Evolutionary conservation across 768 basidiomycete genomes (phyloP).

Genomic region (Tulasnella sp.): DNA sequence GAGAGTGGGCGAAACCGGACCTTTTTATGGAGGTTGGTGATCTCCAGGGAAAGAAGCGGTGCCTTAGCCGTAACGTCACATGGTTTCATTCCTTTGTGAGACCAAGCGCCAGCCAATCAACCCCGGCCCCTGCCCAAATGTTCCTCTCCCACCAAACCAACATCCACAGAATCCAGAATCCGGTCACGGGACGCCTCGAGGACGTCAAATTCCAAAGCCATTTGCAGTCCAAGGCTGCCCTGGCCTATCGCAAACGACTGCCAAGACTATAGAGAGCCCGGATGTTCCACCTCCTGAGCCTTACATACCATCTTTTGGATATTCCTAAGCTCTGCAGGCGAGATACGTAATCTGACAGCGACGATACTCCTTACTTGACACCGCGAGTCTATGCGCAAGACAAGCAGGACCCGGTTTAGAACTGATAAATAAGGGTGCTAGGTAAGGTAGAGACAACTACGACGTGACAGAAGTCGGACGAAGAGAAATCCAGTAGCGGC

Average conservation of each 20-base stretch:
- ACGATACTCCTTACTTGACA: too few species aligned
- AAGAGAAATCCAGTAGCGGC: not conserved
- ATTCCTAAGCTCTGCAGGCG: too few species aligned
- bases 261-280: too few species aligned
- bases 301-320: too few species aligned
- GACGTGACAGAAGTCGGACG: not conserved
- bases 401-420: not conserved
- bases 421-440: not conserved
- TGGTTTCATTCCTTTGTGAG: not conserved
- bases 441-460: not conserved
- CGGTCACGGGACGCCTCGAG: not conserved
- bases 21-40: not conserved
- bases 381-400: too few species aligned
- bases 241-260: too few species aligned
- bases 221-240: too few species aligned
- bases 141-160: not conserved
- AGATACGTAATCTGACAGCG: too few species aligned
- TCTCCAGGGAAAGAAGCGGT: not conserved
- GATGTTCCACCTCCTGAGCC: too few species aligned
- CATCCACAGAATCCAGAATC: too few species aligned
- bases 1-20: not conserved
- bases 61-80: not conserved
- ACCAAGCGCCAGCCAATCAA: not conserved
- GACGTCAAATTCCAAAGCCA: not conserved
- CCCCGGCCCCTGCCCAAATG: not conserved